Conservation (phyloP, 192 early-diverging fungal species). For the Backusella tuberculispora region DNA sequence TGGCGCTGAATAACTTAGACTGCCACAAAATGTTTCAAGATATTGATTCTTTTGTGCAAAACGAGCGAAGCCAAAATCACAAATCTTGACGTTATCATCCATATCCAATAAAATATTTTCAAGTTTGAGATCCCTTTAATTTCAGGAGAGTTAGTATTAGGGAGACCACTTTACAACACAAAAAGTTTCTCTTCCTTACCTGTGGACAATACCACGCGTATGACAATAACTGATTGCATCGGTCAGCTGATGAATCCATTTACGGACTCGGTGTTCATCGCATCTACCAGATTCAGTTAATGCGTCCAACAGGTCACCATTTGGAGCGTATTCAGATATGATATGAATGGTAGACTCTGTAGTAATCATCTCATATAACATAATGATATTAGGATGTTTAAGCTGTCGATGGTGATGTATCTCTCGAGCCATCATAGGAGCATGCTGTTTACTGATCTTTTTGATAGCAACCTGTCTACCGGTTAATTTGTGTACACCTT, state of each 20-base stretch:
- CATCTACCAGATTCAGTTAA: slow-evolving; percentile 47
- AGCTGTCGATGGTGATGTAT: slow-evolving; percentile 71
- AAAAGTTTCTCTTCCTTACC: slow-evolving; percentile 24
- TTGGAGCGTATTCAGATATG: slow-evolving; percentile 77
- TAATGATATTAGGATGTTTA: slow-evolving; percentile 78
- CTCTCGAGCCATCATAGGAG: slow-evolving; percentile 60
- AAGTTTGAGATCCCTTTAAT: slow-evolving; percentile 58
- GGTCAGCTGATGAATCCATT: slow-evolving; percentile 55
- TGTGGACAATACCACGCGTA: slow-evolving; percentile 56
- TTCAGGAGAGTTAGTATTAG: slow-evolving; percentile 16
- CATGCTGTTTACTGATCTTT: slow-evolving; percentile 62
- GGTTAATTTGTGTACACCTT: slow-evolving; percentile 61
- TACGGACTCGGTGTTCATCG: slow-evolving; percentile 46
- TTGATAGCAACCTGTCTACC: slow-evolving; percentile 65
- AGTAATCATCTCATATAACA: slow-evolving; percentile 75
- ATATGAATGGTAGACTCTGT: slow-evolving; percentile 79
- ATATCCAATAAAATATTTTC: slow-evolving; percentile 64
- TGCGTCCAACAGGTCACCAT: slow-evolving; percentile 66
- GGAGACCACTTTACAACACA: slow-evolving; percentile 7
- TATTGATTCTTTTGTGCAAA: slow-evolving; percentile 60
- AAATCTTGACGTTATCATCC: slow-evolving; percentile 62
- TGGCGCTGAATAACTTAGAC: slow-evolving; percentile 78
- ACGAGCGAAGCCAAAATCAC: slow-evolving; percentile 70
- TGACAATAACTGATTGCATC: slow-evolving; percentile 58
- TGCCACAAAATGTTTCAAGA: slow-evolving; percentile 67